These are phyloP conservation scores for Blastobotrys ciferrii DNA, from an alignment of 1,139 yeast genomes.

Conservation along the genomic window DNA sequence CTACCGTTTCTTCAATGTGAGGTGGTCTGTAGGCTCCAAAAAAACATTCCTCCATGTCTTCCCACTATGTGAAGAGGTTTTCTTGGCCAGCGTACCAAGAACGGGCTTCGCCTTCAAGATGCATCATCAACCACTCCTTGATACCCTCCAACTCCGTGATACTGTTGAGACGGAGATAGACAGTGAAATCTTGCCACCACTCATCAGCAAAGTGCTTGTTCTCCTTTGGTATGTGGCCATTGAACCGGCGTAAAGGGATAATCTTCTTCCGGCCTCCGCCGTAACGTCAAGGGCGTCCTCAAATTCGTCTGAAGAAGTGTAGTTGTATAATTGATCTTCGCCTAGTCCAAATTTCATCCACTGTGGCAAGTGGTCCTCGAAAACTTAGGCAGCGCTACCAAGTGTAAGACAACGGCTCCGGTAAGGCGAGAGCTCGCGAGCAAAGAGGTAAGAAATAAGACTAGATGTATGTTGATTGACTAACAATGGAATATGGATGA, in stretches of 20 bases:
- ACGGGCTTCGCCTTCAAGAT: too few species aligned
- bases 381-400: not conserved
- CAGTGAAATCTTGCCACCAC: not conserved
- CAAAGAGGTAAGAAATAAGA: too few species aligned
- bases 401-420: not conserved
- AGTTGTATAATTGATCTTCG: not conserved
- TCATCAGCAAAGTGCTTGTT: not conserved
- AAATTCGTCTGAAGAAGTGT: not conserved
- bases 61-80: not conserved
- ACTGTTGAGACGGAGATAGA: not conserved
- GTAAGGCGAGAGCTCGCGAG: too few species aligned
- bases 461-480: too few species aligned
- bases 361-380: not conserved
- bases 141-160: not conserved
- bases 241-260: not conserved
- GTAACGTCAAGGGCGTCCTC: not conserved
- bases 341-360: not conserved
- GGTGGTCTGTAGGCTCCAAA: not conserved
- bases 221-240: not conserved
- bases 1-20: not conserved
- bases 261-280: not conserved
- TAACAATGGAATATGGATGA: too few species aligned
- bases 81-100: too few species aligned
- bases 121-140: too few species aligned
- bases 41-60: not conserved